phyloP scores from a whole-genome alignment of 1,284 basidiomycete genomes.

The Austroboletus rostrupii region DNA sequence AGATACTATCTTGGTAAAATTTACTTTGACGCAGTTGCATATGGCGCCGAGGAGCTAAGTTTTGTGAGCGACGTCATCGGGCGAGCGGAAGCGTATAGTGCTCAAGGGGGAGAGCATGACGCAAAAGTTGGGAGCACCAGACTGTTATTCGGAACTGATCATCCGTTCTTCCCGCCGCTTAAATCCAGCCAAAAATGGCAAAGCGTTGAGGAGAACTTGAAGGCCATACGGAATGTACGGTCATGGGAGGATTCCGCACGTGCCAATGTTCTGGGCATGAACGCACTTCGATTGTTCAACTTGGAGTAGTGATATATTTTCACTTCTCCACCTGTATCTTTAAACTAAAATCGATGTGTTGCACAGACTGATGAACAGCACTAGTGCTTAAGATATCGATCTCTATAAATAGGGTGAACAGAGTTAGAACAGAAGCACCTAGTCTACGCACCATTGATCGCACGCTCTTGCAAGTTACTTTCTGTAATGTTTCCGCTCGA shows the following conservation, averaged over 20 bases:
- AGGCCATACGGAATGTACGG: conserved; percentile 60
- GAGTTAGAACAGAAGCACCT: neutral
- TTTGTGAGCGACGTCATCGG: conserved; percentile 70
- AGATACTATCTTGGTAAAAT: conserved; percentile 77
- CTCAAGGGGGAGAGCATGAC: conserved; percentile 32
- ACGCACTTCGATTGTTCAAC: conserved; percentile 68
- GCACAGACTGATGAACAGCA: conserved; percentile 87
- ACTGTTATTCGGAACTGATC: conserved; percentile 84
- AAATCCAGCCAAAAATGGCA: conserved; percentile 67
- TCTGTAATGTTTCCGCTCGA: conserved; percentile 93
- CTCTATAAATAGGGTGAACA: conserved; percentile 49
- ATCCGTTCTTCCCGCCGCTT: conserved; percentile 87
- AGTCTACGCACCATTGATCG: conserved; percentile 61
- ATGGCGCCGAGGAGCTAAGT: conserved; percentile 78
- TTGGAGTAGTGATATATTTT: conserved; percentile 28
- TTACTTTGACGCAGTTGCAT: conserved; percentile 80
- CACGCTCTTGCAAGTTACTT: conserved; percentile 68
- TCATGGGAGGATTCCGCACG: conserved; percentile 53
- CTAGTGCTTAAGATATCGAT: conserved; percentile 94
- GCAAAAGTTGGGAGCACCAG: conserved; percentile 45
- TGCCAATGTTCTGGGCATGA: conserved; percentile 62
- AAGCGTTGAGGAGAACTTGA: conserved; percentile 79
- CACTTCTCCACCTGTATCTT: conserved; percentile 76
- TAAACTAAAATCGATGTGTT: conserved; percentile 90
- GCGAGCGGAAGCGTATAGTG: conserved; percentile 52